Conservation (phyloP, 768 basidiomycete genomes). For the Sporobolomyces phaffii region DNA sequence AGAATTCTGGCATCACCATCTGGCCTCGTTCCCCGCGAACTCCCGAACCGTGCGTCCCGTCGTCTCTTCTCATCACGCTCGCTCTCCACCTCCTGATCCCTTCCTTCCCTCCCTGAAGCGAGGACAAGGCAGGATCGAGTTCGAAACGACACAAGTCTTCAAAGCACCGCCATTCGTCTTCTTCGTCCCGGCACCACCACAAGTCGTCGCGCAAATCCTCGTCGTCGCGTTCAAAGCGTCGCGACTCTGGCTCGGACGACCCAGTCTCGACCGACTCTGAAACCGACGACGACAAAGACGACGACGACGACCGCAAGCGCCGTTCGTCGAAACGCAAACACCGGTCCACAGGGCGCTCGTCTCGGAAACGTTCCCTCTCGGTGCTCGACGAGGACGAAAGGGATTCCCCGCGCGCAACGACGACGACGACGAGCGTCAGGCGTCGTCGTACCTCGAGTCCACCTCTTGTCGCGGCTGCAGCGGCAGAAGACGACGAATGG, state of each 20-base stretch:
- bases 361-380: slow-evolving; percentile 40
- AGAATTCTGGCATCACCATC: slow-evolving; percentile 55
- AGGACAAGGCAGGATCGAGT: slow-evolving; percentile 43
- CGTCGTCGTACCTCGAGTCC: too few relatives aligned
- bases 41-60: slow-evolving; percentile 51
- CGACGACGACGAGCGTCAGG: slow-evolving; percentile 19
- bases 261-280: too few relatives aligned
- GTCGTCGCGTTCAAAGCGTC: not conserved
- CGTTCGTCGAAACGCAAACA: not conserved
- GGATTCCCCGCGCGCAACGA: slow-evolving; percentile 47
- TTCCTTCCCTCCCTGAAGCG: slow-evolving; percentile 8
- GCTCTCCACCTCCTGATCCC: not conserved
- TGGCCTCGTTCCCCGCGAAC: slow-evolving; percentile 79
- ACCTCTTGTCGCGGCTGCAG: slow-evolving; percentile 48
- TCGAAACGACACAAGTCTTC: slow-evolving; percentile 45
- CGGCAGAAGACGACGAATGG: slow-evolving; percentile 46
- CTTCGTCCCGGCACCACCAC: slow-evolving; percentile 37
- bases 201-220: slow-evolving; percentile 3
- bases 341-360: too few relatives aligned
- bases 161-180: slow-evolving; percentile 53
- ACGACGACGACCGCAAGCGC: too few relatives aligned
- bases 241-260: not conserved
- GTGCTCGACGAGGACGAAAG: slow-evolving; percentile 43
- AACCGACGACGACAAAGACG: too few relatives aligned
- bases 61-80: not conserved